phyloP scores from a whole-genome alignment of 1,284 basidiomycete genomes.

The Marasmius oreades region DNA sequence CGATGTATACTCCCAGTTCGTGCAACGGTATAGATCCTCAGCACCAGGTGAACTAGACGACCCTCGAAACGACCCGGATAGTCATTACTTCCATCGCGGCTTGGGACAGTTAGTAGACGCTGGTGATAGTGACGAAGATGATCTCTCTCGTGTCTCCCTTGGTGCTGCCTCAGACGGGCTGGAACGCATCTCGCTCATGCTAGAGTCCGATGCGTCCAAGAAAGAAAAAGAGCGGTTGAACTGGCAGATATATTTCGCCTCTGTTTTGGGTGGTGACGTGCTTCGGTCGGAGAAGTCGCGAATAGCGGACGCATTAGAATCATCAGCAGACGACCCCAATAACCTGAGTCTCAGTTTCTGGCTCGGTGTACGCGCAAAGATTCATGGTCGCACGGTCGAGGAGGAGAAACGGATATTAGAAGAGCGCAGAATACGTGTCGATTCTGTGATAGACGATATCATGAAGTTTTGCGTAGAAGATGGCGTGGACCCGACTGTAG shows the following conservation, averaged over 20 bases:
- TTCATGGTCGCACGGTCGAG: slow-evolving; percentile 76
- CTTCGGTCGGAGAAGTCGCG: slow-evolving; percentile 91
- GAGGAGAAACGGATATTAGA: slow-evolving; percentile 84
- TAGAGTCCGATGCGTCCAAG: slow-evolving; percentile 60
- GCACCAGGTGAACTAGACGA: slow-evolving; percentile 50
- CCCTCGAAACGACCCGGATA: slow-evolving; percentile 69
- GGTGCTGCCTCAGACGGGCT: slow-evolving; percentile 40
- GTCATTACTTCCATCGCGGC: slow-evolving; percentile 70
- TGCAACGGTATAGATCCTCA: slow-evolving; percentile 63
- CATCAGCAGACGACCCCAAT: slow-evolving; percentile 66
- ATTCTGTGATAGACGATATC: slow-evolving; percentile 82
- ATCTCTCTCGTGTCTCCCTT: slow-evolving; percentile 39
- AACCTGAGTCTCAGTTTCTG: slow-evolving; percentile 72
- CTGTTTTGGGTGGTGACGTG: slow-evolving; percentile 90
- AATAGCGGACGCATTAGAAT: slow-evolving; percentile 72
- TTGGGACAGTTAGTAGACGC: slow-evolving; percentile 67
- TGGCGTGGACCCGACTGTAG: slow-evolving; percentile 41
- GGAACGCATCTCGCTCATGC: slow-evolving; percentile 51
- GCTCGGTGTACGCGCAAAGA: slow-evolving; percentile 87
- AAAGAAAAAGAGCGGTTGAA: slow-evolving; percentile 83
- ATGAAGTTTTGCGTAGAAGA: slow-evolving; percentile 62
- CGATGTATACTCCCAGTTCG: slow-evolving; percentile 74
- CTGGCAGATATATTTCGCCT: slow-evolving; percentile 93
- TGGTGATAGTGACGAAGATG: slow-evolving; percentile 77
- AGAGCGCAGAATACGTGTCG: slow-evolving; percentile 80